Conservation (phyloP, 768 basidiomycete species). For the Mycena sanguinolenta region DNA sequence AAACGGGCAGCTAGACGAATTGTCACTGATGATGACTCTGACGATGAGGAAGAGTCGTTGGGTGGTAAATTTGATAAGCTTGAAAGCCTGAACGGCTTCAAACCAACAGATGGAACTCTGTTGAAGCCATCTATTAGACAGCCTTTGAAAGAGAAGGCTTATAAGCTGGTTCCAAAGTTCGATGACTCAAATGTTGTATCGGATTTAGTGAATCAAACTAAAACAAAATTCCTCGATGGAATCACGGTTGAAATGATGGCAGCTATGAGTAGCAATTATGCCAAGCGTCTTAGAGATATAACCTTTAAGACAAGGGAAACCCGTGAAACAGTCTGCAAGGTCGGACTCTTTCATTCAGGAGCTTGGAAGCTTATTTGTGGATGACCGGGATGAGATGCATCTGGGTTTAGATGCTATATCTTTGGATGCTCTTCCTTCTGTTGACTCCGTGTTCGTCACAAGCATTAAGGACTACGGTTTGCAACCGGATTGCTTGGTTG, state of each 20-base stretch:
- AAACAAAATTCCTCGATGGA: not conserved
- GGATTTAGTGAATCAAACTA: not conserved
- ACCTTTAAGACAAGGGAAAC: not conserved
- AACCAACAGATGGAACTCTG: fast-evolving
- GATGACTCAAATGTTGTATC: not conserved
- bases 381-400: no score
- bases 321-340: not conserved
- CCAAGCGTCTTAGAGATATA: not conserved
- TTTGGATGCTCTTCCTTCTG: not conserved
- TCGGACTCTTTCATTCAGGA: no score
- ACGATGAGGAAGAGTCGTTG: not conserved
- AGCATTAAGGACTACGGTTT: not conserved
- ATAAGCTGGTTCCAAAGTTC: not conserved
- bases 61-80: not conserved
- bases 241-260: not conserved
- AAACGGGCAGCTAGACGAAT: not conserved
- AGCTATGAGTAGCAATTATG: not conserved
- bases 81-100: not conserved
- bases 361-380: no score
- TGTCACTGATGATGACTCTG: not conserved
- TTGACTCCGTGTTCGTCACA: not conserved
- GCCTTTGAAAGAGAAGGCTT: not conserved
- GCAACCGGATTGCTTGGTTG: not conserved
- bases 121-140: not conserved
- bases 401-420: not conserved